phyloP scores from a whole-genome alignment of 2,329 filamentous ascomycete genomes.

The Periconia sp. region DNA sequence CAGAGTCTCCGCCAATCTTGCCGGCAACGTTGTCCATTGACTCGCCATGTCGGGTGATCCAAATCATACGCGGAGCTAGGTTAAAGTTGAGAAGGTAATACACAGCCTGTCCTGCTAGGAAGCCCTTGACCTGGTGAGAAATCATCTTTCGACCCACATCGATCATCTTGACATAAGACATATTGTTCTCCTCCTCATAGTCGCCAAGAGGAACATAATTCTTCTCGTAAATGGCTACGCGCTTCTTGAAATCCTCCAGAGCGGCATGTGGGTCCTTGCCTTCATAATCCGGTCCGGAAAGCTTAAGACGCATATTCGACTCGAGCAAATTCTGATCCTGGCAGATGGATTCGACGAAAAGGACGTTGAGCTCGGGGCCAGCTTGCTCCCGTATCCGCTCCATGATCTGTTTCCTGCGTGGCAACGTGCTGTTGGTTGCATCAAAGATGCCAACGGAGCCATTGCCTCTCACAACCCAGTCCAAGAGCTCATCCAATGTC shows the following conservation, averaged over 20 bases:
- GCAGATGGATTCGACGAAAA: conserved; percentile 96
- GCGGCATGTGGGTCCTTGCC: conserved; percentile 88
- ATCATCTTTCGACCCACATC: conserved; percentile 96
- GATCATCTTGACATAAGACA: conserved; percentile 98
- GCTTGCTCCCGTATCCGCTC: conserved; percentile 82
- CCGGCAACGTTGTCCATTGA: conserved; percentile 85
- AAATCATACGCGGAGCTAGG: conserved; percentile 91
- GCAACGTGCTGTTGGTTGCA: conserved; percentile 93
- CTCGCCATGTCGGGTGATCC: conserved; percentile 96
- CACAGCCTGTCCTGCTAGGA: conserved; percentile 88
- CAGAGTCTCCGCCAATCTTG: conserved; percentile 89
- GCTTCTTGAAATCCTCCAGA: conserved; percentile 87
- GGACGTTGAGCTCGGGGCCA: conserved; percentile 82
- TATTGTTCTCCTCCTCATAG: conserved; percentile 86
- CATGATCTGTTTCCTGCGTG: conserved; percentile 82
- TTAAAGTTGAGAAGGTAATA: conserved; percentile 98
- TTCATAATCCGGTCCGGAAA: conserved; percentile 94
- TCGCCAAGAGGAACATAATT: conserved; percentile 90
- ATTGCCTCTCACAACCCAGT: conserved; percentile 81
- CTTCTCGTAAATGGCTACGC: conserved; percentile 91
- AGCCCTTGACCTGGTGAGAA: conserved; percentile 87
- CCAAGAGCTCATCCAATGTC: conserved; percentile 87
- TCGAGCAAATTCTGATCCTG: conserved; percentile 83
- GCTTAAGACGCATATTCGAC: conserved; percentile 95
- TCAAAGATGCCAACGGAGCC: conserved; percentile 95